Evolutionary conservation across 2,329 filamentous ascomycete genomes (phyloP), one percentile per base, ranked within the genome.

Genomic region (Ambrosiella beaveri): DNA sequence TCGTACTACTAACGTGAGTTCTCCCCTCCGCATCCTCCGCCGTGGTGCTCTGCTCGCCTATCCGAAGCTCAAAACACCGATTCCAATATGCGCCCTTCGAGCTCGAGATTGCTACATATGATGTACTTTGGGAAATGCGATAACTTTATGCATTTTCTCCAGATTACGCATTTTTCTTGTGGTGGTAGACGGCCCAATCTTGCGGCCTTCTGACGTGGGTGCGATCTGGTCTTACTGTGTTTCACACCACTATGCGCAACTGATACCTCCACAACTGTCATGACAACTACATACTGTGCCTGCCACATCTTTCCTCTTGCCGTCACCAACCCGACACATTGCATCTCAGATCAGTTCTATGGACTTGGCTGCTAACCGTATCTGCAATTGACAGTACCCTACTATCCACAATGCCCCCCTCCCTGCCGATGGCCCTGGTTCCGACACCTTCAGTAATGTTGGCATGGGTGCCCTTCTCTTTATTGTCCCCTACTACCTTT

Each of bases 401-500:
- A 74, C 88, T 62, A 97, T 97, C 74, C 87, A 94, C 69, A 97
- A 97, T 81, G 87, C 84, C 54, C 89, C 93, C 63, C 81, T 97
- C 49, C 93, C 93, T 41, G 91, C 90, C 63, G 93, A 98, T 70
- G 87, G 82, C 55, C 75, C 88, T 56, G 86, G 89, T 63, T 82
- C 79, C 70, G 88, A 95, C 64, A 83, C 75, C 71, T 98, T 97
- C 82, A 90, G 85, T 73, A 95, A 93, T 74, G 73, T 76, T 65
- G 72, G 85, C 65, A 82, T 97, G 64, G 75, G 88, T 70, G 76
- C 78, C 64, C 70, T 91, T 62, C 70, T 95, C 62, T 70, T 81
- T 62, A 71, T 80, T 60, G 76, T 94, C 49, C 91, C 93, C 35
- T 81, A 77, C 70, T 97, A 86, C 73, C 67, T 95, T 61, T 81